These are phyloP conservation scores for Zoysia japonica DNA, from an alignment of 176 grass and related monocot species.

Conservation along the genomic window DNA sequence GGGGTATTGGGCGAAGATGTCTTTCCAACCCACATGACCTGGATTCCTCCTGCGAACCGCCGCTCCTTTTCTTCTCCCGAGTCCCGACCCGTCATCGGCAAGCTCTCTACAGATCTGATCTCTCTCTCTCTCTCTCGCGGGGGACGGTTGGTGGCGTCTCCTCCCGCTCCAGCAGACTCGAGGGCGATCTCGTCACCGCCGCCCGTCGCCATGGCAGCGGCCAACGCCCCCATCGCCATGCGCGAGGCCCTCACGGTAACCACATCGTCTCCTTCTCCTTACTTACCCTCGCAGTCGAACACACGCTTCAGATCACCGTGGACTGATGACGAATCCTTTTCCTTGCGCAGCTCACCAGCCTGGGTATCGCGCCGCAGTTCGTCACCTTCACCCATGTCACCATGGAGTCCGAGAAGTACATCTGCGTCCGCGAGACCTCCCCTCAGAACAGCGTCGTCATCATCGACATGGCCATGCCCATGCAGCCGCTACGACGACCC, in stretches of 20 bases:
- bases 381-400: slow-evolving; percentile 98
- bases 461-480: slow-evolving; percentile 95
- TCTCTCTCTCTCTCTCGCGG: too few relatives aligned
- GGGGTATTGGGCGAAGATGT: too few relatives aligned
- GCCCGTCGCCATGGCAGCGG: slow-evolving; percentile 80
- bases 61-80: too few relatives aligned
- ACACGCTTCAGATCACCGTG: neutral
- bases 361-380: slow-evolving; percentile 96
- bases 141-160: neutral
- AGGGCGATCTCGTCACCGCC: slow-evolving; percentile 30
- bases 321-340: neutral
- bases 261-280: too few relatives aligned
- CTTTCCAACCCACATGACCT: too few relatives aligned
- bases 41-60: too few relatives aligned
- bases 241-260: slow-evolving; percentile 90
- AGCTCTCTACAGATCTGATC: too few relatives aligned
- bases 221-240: slow-evolving; percentile 95
- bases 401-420: slow-evolving; percentile 98
- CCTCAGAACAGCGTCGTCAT: slow-evolving; percentile 99
- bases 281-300: neutral
- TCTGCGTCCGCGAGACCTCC: slow-evolving; percentile 95
- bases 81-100: too few relatives aligned
- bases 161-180: neutral
- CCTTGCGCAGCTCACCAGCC: slow-evolving; percentile 71
- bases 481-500: slow-evolving; percentile 85